phyloP scores from a whole-genome alignment of 2,329 filamentous ascomycete genomes.

The Epichloe gansuensis region DNA sequence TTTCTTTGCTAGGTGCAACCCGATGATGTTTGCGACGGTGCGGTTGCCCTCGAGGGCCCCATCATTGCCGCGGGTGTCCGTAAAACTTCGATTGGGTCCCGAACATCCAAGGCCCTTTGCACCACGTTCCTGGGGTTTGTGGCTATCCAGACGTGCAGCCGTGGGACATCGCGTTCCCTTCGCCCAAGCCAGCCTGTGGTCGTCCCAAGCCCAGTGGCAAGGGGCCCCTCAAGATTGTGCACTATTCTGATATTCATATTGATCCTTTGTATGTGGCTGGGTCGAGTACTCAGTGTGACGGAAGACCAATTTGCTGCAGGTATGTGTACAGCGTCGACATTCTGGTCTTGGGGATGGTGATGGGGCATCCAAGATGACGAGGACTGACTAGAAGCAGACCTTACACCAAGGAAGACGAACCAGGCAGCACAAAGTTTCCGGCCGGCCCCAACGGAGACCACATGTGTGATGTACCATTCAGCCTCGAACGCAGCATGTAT shows the following conservation, averaged over 20 bases:
- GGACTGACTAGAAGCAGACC: slow-evolving; percentile 18
- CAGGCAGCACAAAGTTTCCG: slow-evolving; percentile 34
- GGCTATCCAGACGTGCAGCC: slow-evolving; percentile 31
- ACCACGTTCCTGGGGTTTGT: slow-evolving; percentile 40
- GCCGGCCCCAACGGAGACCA: slow-evolving; percentile 41
- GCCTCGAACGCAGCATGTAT: slow-evolving; percentile 43
- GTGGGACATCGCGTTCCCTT: slow-evolving; percentile 32
- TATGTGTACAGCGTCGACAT: slow-evolving; percentile 10
- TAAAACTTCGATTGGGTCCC: slow-evolving; percentile 33
- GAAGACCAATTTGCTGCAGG: slow-evolving; percentile 47
- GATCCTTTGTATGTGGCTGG: slow-evolving; percentile 43
- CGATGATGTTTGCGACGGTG: slow-evolving; percentile 41
- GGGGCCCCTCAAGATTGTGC: slow-evolving; percentile 40
- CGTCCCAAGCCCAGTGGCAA: slow-evolving; percentile 31
- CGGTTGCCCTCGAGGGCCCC: slow-evolving; percentile 38
- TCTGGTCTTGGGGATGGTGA: too few species aligned
- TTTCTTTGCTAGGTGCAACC: slow-evolving; percentile 31
- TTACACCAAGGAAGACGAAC: slow-evolving; percentile 33
- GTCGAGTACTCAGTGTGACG: slow-evolving; percentile 38
- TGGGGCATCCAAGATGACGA: neutral
- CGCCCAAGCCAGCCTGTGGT: slow-evolving; percentile 22
- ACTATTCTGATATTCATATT: slow-evolving; percentile 49
- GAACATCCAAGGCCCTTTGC: slow-evolving; percentile 39
- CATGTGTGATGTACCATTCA: slow-evolving; percentile 38
- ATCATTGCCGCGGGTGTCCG: slow-evolving; percentile 38